Conservation (phyloP, 129 eudicot genomes). For the Helichrysum umbraculigerum region DNA sequence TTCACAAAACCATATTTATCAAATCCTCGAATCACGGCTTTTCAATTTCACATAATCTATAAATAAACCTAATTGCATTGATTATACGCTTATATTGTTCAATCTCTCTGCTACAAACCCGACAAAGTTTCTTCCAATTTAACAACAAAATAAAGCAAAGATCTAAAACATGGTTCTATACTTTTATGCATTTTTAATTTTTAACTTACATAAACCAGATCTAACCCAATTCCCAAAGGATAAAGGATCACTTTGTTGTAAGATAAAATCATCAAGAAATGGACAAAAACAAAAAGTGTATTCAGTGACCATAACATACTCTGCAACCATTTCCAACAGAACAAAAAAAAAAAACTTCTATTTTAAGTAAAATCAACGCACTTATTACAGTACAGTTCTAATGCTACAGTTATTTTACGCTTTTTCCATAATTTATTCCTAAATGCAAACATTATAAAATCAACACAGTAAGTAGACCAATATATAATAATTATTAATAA, state of each 20-base stretch:
- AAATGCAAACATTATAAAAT: neutral
- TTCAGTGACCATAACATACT: neutral
- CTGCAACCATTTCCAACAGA: neutral
- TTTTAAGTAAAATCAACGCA: constrained; percentile 5
- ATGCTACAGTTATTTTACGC: neutral
- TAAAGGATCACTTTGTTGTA: neutral
- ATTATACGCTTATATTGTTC: neutral
- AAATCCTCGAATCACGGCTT: neutral
- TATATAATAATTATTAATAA: neutral
- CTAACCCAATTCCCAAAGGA: constrained; percentile 5
- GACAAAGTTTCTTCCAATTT: neutral
- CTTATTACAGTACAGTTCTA: neutral
- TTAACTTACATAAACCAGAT: neutral
- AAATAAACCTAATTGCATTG: neutral
- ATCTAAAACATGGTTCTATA: neutral
- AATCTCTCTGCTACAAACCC: neutral
- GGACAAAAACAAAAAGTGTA: neutral
- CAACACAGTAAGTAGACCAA: neutral
- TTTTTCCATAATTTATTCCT: neutral
- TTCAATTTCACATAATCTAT: neutral
- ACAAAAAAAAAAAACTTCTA: neutral
- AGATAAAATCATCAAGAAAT: neutral
- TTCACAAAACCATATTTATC: constrained; percentile 22
- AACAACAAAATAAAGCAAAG: neutral
- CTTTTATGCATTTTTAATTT: neutral